Evolutionary conservation across 352 stramenopile genomes (phyloP).

Genomic region (Lagenidium giganteum): DNA sequence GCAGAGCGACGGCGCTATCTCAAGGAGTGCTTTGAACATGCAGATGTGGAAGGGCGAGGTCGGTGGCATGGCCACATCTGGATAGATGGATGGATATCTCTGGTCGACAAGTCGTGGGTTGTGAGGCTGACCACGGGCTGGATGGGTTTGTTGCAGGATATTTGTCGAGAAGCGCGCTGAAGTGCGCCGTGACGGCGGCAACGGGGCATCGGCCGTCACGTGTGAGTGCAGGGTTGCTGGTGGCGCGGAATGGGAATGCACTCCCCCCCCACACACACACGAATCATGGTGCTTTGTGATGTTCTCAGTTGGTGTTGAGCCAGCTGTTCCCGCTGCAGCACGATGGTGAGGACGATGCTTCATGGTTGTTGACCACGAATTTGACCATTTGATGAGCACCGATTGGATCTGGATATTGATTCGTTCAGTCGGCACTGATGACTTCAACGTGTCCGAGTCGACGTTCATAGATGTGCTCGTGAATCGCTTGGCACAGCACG

Average conservation of each 20-base stretch:
- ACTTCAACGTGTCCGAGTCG: constrained; percentile 17
- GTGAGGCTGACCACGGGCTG: neutral
- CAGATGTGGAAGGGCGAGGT: constrained; percentile 31
- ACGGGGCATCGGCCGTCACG: constrained; percentile 61
- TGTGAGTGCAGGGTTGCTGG: constrained; percentile 4
- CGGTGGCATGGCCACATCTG: no score
- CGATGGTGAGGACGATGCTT: no score
- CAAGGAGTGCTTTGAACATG: constrained; percentile 38
- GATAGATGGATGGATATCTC: no score
- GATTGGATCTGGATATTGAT: no score
- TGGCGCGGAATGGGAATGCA: neutral
- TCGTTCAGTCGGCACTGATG: constrained; percentile 1
- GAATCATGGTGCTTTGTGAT: no score
- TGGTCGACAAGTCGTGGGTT: neutral
- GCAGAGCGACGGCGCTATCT: constrained; percentile 20
- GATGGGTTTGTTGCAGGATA: constrained; percentile 18
- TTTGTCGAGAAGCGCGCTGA: constrained; percentile 42
- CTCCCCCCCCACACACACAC: no score
- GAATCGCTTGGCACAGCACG: constrained; percentile 20
- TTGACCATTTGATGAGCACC: neutral
- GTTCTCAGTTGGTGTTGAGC: constrained; percentile 38
- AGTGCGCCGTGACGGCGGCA: constrained; percentile 58
- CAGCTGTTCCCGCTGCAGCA: no score
- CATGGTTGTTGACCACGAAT: neutral
- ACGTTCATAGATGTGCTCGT: constrained; percentile 27